Conservation (phyloP, 2,329 filamentous ascomycete species). For the Fusarium sp. region DNA sequence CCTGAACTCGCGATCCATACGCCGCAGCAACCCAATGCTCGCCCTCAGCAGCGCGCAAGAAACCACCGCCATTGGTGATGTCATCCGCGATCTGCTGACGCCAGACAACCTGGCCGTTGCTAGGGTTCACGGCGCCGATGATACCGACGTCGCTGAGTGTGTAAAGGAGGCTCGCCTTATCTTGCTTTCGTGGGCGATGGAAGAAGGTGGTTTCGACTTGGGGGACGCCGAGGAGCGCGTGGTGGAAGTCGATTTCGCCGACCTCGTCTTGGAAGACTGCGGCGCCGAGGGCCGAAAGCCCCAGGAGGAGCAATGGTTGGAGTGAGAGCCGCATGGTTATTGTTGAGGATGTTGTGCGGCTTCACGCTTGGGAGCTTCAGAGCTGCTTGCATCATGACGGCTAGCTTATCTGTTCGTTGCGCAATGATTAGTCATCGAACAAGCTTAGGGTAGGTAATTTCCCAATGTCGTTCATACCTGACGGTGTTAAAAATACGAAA, state of each 20-base stretch:
- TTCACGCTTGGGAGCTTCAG: slow-evolving; percentile 39
- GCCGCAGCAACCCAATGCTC: slow-evolving; percentile 82
- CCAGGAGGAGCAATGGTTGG: slow-evolving; percentile 51
- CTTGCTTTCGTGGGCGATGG: slow-evolving; percentile 82
- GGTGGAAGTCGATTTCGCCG: slow-evolving; percentile 90
- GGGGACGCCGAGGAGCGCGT: slow-evolving; percentile 86
- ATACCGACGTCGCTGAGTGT: slow-evolving; percentile 87
- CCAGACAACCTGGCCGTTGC: slow-evolving; percentile 86
- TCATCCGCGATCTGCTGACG: slow-evolving; percentile 75
- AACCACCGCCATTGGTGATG: slow-evolving; percentile 57
- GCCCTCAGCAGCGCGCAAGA: slow-evolving; percentile 78
- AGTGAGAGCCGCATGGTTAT: slow-evolving; percentile 50
- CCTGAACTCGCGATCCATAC: slow-evolving; percentile 73
- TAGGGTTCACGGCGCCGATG: slow-evolving; percentile 88
- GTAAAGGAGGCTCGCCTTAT: slow-evolving; percentile 90
- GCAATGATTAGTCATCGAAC: slow-evolving; percentile 39
- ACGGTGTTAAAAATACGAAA: background rate
- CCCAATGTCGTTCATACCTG: background rate
- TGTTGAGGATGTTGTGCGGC: slow-evolving; percentile 33
- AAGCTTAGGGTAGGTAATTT: slow-evolving; percentile 7
- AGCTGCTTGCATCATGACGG: slow-evolving; percentile 39
- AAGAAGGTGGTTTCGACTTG: slow-evolving; percentile 90
- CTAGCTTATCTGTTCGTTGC: slow-evolving; percentile 42
- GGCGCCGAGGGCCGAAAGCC: slow-evolving; percentile 53
- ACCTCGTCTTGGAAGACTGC: slow-evolving; percentile 93